Evolutionary conservation across 768 basidiomycete genomes (phyloP), one percentile per base, ranked within the genome.

Genomic region (Suillus subaureus): DNA sequence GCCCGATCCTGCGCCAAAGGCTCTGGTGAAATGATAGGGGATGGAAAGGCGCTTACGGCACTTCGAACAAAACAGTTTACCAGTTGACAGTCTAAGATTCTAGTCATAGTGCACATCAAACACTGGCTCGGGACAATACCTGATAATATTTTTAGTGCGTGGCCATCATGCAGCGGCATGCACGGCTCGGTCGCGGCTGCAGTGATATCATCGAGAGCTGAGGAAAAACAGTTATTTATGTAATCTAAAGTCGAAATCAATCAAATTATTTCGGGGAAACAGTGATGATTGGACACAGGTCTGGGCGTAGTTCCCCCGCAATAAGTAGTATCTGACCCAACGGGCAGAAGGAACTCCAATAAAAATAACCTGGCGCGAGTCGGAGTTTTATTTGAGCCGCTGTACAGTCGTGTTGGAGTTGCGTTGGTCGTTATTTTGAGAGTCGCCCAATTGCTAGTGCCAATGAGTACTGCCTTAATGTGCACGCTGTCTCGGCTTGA

Each of bases 311-410:
- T 39, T 39, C 37, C 37, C 55, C 55, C 55, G 9, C 55, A 56
- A 35, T 55, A 11, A 33, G 33, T 33, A 21, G 18, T 33, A 31
- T 54, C 23, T 23, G 11, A 47, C 45, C n/a, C 43, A 45, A n/a
- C n/a, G n/a, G n/a, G n/a, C n/a, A n/a, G n/a, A n/a, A 39, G 37
- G 37, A 4, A 13, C 12, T 39, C 1, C 6, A 37, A 42, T 12
- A 37, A 40, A 54, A 54, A 54, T 54, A 54, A 18, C 57, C 26
- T 39, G 12, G 6, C 6, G 15, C 16, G 21, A 21, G 12, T 60
- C 57, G 57, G 57, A 60, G 57, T 60, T 60, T 60, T 11, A 42
- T 28, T 58, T 26, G 7, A 23, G 57, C 47, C 47, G 47, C 13
- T 18, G 26, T 52, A 40, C 26, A 28, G 37, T 58, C 26, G 37